A percentile compares a stretch with the other conserved stretches of the same genome.
These are phyloP conservation scores for Pichia membranifaciens DNA, from an alignment of 805 yeast species.

Conservation along the genomic window DNA sequence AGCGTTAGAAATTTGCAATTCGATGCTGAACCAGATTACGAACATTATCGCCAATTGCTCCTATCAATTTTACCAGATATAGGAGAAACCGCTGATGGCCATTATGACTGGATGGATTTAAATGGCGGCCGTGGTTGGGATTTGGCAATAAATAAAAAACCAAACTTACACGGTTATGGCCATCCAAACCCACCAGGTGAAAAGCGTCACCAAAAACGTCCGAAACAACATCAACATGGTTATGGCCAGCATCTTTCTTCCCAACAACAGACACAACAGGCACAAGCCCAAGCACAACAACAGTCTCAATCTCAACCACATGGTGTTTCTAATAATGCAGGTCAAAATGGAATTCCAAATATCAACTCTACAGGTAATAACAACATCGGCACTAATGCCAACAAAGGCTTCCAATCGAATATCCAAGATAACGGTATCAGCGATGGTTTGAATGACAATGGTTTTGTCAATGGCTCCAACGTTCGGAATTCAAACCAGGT, in stretches of 20 bases:
- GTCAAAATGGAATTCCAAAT: constrained; percentile 25
- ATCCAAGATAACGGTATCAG: constrained; percentile 11
- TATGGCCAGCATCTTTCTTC: constrained; percentile 4
- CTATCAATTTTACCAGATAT: constrained; percentile 70
- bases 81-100: constrained; percentile 73
- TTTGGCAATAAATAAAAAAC: constrained; percentile 78
- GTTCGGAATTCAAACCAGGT: background rate
- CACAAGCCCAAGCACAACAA: constrained; percentile 13
- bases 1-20: constrained; percentile 84
- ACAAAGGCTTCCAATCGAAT: constrained; percentile 10
- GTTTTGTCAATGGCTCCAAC: background rate
- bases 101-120: constrained; percentile 96
- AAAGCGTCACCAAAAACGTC: constrained; percentile 37
- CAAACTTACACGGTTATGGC: constrained; percentile 93
- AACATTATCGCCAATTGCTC: constrained; percentile 71
- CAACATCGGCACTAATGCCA: constrained; percentile 8
- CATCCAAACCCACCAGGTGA: constrained; percentile 81
- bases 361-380: constrained; percentile 8
- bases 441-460: constrained; percentile 3
- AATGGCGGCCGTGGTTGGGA: constrained; percentile 98
- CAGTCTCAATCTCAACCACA: constrained; percentile 27
- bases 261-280: constrained; percentile 2
- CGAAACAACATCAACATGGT: constrained; percentile 27
- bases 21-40: constrained; percentile 93
- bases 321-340: constrained; percentile 25